phyloP scores from a whole-genome alignment of 1,139 yeast genomes.

The Magnusiomyces tetraspermus region DNA sequence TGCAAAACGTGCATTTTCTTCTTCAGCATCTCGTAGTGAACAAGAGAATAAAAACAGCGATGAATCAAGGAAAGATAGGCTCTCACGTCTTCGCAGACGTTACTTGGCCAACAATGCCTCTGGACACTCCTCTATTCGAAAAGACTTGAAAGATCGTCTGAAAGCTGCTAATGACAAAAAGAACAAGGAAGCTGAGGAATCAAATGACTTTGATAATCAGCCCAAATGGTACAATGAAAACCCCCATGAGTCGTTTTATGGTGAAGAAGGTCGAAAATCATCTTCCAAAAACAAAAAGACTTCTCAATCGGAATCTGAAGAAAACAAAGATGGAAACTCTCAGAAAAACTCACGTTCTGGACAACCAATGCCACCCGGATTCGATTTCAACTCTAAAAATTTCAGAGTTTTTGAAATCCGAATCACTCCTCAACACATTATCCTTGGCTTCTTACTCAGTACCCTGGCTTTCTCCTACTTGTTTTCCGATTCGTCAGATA shows the following conservation, averaged over 20 bases:
- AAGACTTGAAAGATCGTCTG: neutral
- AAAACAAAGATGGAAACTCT: slow-evolving; percentile 1
- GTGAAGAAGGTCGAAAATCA: no score
- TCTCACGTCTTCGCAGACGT: neutral
- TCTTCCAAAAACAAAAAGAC: neutral
- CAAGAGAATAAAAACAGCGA: neutral
- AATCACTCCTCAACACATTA: slow-evolving; percentile 25
- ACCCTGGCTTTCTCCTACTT: slow-evolving; percentile 22
- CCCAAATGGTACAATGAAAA: slow-evolving; percentile 2
- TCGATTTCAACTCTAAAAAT: slow-evolving; percentile 19
- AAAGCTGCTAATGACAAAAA: neutral
- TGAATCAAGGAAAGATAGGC: neutral
- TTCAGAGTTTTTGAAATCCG: slow-evolving; percentile 18
- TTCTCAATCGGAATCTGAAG: neutral
- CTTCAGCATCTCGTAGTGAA: neutral
- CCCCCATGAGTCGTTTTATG: neutral
- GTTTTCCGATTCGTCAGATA: slow-evolving; percentile 28
- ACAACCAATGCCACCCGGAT: slow-evolving; percentile 18
- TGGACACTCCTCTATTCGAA: neutral
- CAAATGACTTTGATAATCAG: neutral
- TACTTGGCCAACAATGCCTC: neutral
- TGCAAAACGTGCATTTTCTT: neutral
- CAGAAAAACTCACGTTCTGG: slow-evolving; percentile 4
- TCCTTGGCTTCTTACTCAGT: slow-evolving; percentile 26
- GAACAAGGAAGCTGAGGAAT: neutral